phyloP scores from a whole-genome alignment of 768 basidiomycete species.

The Tephrocybe sp. region DNA sequence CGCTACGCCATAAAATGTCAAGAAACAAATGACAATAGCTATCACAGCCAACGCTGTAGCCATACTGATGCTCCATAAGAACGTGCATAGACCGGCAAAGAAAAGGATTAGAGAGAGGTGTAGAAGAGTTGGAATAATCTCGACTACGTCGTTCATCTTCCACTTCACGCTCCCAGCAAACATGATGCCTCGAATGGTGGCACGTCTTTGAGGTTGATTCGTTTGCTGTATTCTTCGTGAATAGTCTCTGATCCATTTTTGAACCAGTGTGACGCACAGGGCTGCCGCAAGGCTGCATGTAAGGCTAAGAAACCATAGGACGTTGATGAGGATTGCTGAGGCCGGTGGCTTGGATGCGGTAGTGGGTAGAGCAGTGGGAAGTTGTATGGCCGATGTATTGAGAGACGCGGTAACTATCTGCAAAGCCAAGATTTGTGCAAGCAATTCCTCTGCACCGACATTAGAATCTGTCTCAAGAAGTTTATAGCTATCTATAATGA shows the following conservation, averaged over 20 bases:
- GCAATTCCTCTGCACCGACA: constrained; percentile 21
- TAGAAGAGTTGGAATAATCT: constrained; percentile 1
- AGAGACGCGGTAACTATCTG: constrained; percentile 5
- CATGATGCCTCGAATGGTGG: neutral
- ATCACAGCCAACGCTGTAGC: neutral
- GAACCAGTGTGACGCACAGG: constrained; percentile 21
- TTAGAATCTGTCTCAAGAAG: constrained; percentile 26
- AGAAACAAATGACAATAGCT: neutral
- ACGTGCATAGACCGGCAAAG: constrained; percentile 1
- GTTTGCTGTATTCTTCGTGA: neutral
- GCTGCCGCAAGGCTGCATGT: constrained; percentile 22
- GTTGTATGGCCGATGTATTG: neutral
- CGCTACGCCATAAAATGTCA: neutral
- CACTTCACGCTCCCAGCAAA: neutral
- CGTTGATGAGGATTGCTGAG: constrained; percentile 23
- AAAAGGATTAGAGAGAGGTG: constrained; percentile 6
- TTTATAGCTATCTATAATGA: constrained; percentile 33
- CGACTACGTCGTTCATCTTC: neutral
- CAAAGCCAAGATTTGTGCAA: constrained; percentile 19
- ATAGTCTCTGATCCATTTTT: constrained; percentile 5
- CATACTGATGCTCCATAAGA: neutral
- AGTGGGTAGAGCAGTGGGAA: neutral
- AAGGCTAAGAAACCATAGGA: constrained; percentile 29
- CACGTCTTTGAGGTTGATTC: neutral
- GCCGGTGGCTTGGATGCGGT: constrained; percentile 14